These are phyloP conservation scores for Quercus variabilis DNA, from an alignment of 306 rosid genomes.

Conservation along the genomic window DNA sequence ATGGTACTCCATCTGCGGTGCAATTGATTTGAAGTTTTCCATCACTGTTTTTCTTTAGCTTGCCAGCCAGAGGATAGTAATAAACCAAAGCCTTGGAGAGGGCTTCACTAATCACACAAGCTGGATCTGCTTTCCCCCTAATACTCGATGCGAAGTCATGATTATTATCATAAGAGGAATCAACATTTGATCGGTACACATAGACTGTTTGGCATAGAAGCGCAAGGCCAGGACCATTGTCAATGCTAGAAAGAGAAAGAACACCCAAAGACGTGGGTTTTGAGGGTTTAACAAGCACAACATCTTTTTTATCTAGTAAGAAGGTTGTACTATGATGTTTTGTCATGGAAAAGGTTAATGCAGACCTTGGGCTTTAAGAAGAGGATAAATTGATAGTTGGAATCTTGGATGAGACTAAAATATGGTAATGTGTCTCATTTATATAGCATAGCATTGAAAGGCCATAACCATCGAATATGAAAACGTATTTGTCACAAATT, in stretches of 20 bases:
- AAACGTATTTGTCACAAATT: background rate
- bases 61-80: constrained; percentile 54
- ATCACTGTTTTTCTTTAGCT: constrained; percentile 19
- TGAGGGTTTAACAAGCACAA: constrained; percentile 22
- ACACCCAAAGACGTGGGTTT: constrained; percentile 8
- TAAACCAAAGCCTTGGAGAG: constrained; percentile 37
- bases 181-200: background rate
- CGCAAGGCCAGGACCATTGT: background rate
- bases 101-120: constrained; percentile 32
- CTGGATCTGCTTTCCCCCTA: constrained; percentile 28
- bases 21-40: constrained; percentile 42
- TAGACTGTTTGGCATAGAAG: background rate
- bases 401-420: background rate
- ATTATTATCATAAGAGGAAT: background rate
- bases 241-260: constrained; percentile 22
- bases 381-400: background rate
- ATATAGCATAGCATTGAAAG: background rate
- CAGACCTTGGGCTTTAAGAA: background rate
- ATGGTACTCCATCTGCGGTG: constrained; percentile 47
- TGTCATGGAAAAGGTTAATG: background rate
- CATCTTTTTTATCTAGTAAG: constrained; percentile 1
- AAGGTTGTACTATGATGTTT: background rate
- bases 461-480: background rate
- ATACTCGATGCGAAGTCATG: background rate
- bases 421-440: background rate